Evolutionary conservation across 257 asterid genomes (phyloP).

Genomic region (Primulina tabacum): DNA sequence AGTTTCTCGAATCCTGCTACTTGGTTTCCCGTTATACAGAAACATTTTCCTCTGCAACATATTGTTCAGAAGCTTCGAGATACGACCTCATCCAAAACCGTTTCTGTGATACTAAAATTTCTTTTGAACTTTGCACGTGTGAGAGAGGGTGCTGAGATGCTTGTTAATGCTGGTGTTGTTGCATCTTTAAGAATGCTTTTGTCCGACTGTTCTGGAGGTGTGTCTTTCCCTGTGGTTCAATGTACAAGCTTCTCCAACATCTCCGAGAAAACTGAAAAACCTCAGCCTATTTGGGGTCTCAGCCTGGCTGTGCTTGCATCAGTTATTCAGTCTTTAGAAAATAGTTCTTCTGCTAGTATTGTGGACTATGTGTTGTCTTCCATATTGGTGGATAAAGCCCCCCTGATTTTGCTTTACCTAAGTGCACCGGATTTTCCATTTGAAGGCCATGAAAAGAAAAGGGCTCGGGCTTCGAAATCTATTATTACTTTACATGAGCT

Average conservation of each 20-base stretch:
- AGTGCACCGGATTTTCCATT: slow-evolving; percentile 77
- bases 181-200: slow-evolving; percentile 53
- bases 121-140: slow-evolving; percentile 75
- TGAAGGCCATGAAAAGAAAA: slow-evolving; percentile 66
- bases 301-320: slow-evolving; percentile 82
- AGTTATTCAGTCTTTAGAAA: slow-evolving; percentile 73
- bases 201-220: slow-evolving; percentile 47
- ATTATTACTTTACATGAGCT: slow-evolving; percentile 60
- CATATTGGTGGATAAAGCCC: slow-evolving; percentile 74
- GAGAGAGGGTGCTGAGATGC: slow-evolving; percentile 81
- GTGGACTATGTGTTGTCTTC: slow-evolving; percentile 74
- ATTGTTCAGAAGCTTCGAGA: slow-evolving; percentile 71
- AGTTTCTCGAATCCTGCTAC: slow-evolving; percentile 58
- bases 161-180: slow-evolving; percentile 70
- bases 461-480: slow-evolving; percentile 70
- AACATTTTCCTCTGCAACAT: slow-evolving; percentile 62
- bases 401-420: slow-evolving; percentile 60
- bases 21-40: slow-evolving; percentile 76
- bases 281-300: slow-evolving; percentile 80
- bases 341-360: slow-evolving; percentile 39
- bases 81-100: slow-evolving; percentile 28
- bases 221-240: slow-evolving; percentile 42
- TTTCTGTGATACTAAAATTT: slow-evolving; percentile 57
- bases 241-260: slow-evolving; percentile 34
- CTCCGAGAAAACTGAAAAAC: slow-evolving; percentile 46